phyloP scores from a whole-genome alignment of 768 basidiomycete species.

The Candolleomyces eurysporus region DNA sequence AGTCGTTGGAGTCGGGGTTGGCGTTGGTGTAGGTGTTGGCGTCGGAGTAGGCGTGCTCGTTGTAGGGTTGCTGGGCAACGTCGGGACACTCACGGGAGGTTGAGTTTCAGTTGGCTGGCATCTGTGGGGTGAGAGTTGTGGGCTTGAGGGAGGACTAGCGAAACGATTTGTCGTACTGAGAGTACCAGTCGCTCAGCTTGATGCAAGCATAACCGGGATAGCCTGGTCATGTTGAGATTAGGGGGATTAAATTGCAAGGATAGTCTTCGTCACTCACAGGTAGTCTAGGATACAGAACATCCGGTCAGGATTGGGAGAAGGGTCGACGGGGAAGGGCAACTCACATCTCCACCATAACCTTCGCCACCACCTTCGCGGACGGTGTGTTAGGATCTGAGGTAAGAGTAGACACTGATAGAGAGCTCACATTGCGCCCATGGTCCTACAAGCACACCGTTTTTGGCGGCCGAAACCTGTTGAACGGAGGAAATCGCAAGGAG shows the following conservation, averaged over 20 bases:
- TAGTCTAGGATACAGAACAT: background rate
- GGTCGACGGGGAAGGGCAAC: background rate
- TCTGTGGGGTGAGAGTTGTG: constrained; percentile 5
- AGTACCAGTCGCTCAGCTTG: constrained; percentile 29
- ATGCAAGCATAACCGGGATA: constrained; percentile 25
- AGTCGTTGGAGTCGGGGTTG: background rate
- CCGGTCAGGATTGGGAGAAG: background rate
- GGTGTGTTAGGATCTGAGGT: background rate
- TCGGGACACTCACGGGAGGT: background rate
- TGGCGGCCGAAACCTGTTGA: background rate
- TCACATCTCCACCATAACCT: constrained; percentile 25
- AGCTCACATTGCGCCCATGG: constrained; percentile 31
- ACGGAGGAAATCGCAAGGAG: background rate
- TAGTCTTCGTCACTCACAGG: background rate
- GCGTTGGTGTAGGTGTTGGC: background rate
- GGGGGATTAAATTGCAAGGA: background rate
- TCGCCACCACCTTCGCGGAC: constrained; percentile 23
- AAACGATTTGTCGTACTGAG: constrained; percentile 20
- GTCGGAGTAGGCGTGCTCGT: background rate
- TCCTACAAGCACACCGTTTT: constrained; percentile 15
- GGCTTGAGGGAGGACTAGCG: background rate
- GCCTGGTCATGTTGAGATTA: constrained; percentile 14
- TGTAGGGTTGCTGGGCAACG: background rate
- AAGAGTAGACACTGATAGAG: background rate
- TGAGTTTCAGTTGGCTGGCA: constrained; percentile 11